Conservation (phyloP, 495 filamentous ascomycete species). For the Pseudevernia furfuracea region DNA sequence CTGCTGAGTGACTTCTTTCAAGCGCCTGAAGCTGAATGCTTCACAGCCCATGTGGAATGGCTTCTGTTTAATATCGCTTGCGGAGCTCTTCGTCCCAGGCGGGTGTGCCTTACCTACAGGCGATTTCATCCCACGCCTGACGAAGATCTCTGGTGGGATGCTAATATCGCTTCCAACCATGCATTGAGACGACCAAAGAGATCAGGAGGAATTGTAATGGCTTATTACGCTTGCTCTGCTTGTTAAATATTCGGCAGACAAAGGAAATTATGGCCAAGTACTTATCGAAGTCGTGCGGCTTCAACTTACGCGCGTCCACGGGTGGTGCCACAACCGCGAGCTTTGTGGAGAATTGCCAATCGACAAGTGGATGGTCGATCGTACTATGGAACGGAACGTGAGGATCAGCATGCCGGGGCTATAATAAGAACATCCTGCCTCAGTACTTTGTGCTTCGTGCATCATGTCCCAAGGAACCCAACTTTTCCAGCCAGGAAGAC, state of each 20-base stretch:
- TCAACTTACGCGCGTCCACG: neutral
- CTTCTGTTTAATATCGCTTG: neutral
- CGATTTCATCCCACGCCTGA: neutral
- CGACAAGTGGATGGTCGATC: neutral
- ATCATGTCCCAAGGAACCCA: neutral
- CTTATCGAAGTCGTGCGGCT: neutral
- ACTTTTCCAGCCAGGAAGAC: neutral
- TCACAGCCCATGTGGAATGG: neutral
- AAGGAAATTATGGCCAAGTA: neutral
- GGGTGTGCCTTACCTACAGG: neutral
- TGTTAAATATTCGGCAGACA: neutral
- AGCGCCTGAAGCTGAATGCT: conserved; percentile 2
- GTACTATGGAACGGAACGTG: conserved; percentile 2
- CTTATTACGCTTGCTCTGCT: neutral
- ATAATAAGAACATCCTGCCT: neutral
- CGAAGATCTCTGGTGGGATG: neutral
- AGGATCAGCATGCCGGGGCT: neutral
- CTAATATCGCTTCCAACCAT: neutral
- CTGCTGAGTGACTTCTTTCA: neutral
- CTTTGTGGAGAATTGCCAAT: neutral
- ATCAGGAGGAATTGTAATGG: neutral
- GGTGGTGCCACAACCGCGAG: neutral
- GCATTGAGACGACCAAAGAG: conserved; percentile 2
- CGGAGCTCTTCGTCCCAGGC: neutral
- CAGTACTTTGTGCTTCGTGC: neutral